Conservation (phyloP, 495 filamentous ascomycete genomes). For the Podospora australis region DNA sequence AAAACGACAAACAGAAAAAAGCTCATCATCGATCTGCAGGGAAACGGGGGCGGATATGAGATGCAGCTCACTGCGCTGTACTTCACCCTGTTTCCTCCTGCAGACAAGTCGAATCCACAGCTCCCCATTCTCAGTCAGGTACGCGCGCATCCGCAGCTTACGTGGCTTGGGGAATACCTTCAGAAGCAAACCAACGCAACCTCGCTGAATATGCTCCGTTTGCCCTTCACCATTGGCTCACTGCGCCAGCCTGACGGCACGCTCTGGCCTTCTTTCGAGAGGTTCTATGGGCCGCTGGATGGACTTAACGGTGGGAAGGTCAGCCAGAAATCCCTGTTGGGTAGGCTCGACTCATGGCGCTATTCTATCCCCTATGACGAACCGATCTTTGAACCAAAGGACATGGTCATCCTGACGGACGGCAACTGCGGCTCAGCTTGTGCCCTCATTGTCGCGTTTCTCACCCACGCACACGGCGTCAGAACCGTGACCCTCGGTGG, state of each 20-base stretch:
- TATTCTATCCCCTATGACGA: neutral
- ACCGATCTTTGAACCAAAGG: slow-evolving; percentile 23
- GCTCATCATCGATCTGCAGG: slow-evolving; percentile 49
- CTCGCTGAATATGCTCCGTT: neutral
- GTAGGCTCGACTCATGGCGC: too few relatives aligned
- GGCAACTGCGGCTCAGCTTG: slow-evolving; percentile 62
- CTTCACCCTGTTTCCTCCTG: slow-evolving; percentile 31
- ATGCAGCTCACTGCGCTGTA: slow-evolving; percentile 30
- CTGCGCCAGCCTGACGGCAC: neutral
- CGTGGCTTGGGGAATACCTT: slow-evolving; percentile 4
- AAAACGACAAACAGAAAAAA: slow-evolving; percentile 6
- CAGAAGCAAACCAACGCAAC: neutral
- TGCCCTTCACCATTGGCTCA: neutral
- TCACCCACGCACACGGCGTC: slow-evolving; percentile 50
- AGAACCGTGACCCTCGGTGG: slow-evolving; percentile 58
- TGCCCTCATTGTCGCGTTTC: slow-evolving; percentile 51
- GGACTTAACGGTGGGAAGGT: neutral
- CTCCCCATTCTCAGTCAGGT: slow-evolving; percentile 4
- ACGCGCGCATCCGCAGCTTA: slow-evolving; percentile 12
- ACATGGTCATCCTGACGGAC: slow-evolving; percentile 47
- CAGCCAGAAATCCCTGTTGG: slow-evolving; percentile 1
- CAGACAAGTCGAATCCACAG: slow-evolving; percentile 11
- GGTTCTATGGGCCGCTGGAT: slow-evolving; percentile 3
- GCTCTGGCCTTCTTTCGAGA: slow-evolving; percentile 1
- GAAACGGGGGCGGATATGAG: slow-evolving; percentile 45